Percentiles rank a stretch among this genome's conserved stretches.
Evolutionary conservation across 2,329 filamentous ascomycete genomes (phyloP).

Genomic region (Colletotrichum nymphaeae): DNA sequence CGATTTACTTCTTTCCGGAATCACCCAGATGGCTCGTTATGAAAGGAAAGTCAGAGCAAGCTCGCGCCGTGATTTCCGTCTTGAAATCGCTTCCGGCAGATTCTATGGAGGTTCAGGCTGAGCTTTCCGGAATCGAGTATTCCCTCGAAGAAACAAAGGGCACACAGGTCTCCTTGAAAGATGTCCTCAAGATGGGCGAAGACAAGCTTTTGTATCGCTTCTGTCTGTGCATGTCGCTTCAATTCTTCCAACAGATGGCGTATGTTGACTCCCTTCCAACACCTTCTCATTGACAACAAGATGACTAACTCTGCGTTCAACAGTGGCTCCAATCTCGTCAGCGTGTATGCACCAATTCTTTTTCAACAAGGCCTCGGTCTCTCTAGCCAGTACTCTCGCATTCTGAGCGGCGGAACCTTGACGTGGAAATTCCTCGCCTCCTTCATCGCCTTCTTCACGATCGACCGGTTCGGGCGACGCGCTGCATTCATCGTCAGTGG

Average conservation of each 20-base stretch:
- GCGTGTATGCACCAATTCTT: constrained; percentile 56
- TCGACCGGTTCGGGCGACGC: constrained; percentile 62
- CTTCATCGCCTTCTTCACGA: constrained; percentile 60
- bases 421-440: constrained; percentile 67
- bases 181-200: constrained; percentile 60
- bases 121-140: constrained; percentile 59
- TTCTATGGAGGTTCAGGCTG: constrained; percentile 50
- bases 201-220: constrained; percentile 62
- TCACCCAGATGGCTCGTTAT: constrained; percentile 50
- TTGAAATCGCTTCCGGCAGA: constrained; percentile 52
- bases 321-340: constrained; percentile 59
- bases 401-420: constrained; percentile 59
- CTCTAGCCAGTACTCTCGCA: constrained; percentile 47
- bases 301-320: constrained; percentile 16
- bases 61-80: constrained; percentile 46
- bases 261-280: background rate
- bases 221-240: constrained; percentile 44
- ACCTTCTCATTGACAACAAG: fast-evolving
- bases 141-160: constrained; percentile 56
- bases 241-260: constrained; percentile 44
- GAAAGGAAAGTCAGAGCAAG: constrained; percentile 47
- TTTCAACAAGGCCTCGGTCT: constrained; percentile 54
- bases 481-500: constrained; percentile 64
- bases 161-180: constrained; percentile 48
- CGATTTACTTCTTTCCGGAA: constrained; percentile 49